Evolutionary conservation across 805 yeast genomes (phyloP), one percentile per base, ranked within the genome.

Genomic region (Yarrowia deformans): DNA sequence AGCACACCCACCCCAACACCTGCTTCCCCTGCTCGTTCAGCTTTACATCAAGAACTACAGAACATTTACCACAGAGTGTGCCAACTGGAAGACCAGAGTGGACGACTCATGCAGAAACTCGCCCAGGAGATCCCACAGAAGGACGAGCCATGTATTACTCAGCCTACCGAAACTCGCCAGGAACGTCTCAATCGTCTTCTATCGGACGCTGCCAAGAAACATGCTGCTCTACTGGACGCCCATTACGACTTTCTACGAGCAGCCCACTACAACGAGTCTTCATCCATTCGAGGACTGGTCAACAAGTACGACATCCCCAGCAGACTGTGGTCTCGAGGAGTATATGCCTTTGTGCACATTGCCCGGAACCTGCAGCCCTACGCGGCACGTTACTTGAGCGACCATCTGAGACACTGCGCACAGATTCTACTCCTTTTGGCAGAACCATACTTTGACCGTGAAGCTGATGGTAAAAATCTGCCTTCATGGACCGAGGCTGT

Each of bases 401-500:
- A 48, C 29, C 68, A 63, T 48, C 29, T 63, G 46, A 40, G 68
- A 37, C 68, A 63, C 37, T 48, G 56, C 14, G 56, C 56, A 8
- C 56, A 63, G 43, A 48, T 48, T 23, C 48, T 63, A 23, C 35
- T 63, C 10, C n/a, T 63, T 23, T 13, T 63, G 39, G 55, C 68
- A 0, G 68, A 63, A 19, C 68, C 68, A 9, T 63, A 63, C 50
- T 63, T 63, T 32, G 68, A 63, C 29, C 46, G 68, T 7, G 56
- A 63, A 19, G 66, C 52, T 2, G 68, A 63, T 18, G 56, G 56
- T 18, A 48, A 63, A 12, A 60, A 60, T 8, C 52, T 60, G 19
- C 68, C 68, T 18, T 43, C 56, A 8, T 63, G 68, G 68, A 63
- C 68, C 3, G 68, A 63, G 18, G 68, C 68, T 5, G 56, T 63